Conservation (phyloP, 2,329 filamentous ascomycete species). For the Graphilbum sp. region DNA sequence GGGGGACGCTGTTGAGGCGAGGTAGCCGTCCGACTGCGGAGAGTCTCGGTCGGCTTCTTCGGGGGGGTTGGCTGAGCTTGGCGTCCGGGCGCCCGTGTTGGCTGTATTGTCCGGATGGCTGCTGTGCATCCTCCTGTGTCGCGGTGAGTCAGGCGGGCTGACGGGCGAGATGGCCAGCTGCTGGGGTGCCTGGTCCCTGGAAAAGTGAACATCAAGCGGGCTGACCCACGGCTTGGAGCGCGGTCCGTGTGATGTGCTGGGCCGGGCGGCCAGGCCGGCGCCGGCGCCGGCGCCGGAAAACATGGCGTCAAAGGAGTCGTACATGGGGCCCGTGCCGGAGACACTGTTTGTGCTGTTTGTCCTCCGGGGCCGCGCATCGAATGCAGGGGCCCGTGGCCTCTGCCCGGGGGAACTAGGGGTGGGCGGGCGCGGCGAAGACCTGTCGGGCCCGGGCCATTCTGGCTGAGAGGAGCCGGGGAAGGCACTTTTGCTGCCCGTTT, state of each 20-base stretch:
- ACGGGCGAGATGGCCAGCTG: conserved; percentile 3
- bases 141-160: not conserved
- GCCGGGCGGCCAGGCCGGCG: conserved; percentile 13
- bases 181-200: conserved; percentile 8
- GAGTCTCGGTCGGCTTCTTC: no score
- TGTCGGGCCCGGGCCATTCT: conserved; percentile 16
- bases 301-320: not conserved
- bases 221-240: conserved; percentile 25
- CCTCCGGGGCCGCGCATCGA: not conserved
- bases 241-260: conserved; percentile 17
- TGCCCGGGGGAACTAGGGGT: no score
- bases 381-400: conserved; percentile 2
- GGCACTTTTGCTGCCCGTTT: no score
- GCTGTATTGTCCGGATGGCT: no score
- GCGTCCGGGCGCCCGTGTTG: no score
- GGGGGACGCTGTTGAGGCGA: no score
- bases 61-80: no score
- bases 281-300: conserved; percentile 7
- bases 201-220: conserved; percentile 30
- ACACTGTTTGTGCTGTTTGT: conserved; percentile 1
- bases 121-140: not conserved
- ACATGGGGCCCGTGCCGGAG: not conserved
- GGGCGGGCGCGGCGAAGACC: no score
- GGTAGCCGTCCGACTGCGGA: no score
- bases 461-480: conserved; percentile 18